Conservation (phyloP, 768 basidiomycete genomes). For the Saitozyma sp. region DNA sequence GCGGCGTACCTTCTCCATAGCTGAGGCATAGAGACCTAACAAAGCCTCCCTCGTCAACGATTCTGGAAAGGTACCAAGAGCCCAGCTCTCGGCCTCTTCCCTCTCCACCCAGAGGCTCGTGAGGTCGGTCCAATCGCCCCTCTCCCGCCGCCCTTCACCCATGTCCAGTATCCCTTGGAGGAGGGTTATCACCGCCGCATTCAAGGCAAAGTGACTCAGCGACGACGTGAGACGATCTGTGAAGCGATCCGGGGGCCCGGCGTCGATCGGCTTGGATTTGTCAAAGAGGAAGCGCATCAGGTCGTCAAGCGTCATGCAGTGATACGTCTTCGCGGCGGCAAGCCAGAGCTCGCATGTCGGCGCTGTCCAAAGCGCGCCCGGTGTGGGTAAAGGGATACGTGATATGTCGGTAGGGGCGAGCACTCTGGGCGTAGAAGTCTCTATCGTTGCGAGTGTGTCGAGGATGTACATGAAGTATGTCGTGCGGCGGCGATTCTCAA, state of each 20-base stretch:
- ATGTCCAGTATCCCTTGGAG: constrained; percentile 4
- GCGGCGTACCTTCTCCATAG: neutral
- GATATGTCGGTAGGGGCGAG: constrained; percentile 1
- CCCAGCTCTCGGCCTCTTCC: constrained; percentile 4
- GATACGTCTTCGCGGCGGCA: neutral
- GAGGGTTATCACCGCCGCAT: neutral
- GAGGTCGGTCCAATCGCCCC: constrained; percentile 4
- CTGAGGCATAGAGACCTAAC: neutral
- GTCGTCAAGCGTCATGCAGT: neutral
- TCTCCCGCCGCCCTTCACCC: neutral
- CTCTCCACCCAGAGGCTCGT: constrained; percentile 3
- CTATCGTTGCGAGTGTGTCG: constrained; percentile 5
- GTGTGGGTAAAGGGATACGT: constrained; percentile 1
- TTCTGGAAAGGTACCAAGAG: neutral
- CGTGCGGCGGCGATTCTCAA: constrained; percentile 3
- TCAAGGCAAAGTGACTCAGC: constrained; percentile 1
- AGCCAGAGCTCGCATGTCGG: neutral
- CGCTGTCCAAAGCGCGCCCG: neutral
- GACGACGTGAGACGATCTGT: too few relatives aligned
- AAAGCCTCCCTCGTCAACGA: neutral
- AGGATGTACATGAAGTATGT: constrained; percentile 8
- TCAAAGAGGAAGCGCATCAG: neutral
- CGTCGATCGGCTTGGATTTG: neutral
- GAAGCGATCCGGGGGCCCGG: too few relatives aligned
- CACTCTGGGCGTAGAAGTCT: too few relatives aligned